Conservation (phyloP, 2,329 filamentous ascomycete genomes). For the Lachnellula cervina region DNA sequence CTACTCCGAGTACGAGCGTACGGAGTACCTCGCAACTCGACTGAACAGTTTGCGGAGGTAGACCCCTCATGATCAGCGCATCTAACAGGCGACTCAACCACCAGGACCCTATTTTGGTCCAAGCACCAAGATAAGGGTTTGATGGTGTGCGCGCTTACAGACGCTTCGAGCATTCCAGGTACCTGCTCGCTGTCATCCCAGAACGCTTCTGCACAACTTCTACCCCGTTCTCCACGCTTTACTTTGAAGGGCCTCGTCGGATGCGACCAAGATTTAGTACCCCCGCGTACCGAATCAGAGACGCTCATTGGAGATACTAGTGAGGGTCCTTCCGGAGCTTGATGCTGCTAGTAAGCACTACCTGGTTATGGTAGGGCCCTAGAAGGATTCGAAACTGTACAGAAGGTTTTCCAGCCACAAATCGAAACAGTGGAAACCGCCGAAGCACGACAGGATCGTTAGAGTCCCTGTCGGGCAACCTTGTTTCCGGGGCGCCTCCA, state of each 20-base stretch:
- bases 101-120: not conserved
- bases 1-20: not conserved
- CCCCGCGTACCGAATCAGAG: not conserved
- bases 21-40: not conserved
- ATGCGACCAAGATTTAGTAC: conserved; percentile 6
- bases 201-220: not conserved
- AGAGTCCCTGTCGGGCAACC: conserved; percentile 7
- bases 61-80: conserved; percentile 6
- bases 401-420: conserved; percentile 21
- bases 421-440: conserved; percentile 15
- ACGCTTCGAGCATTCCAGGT: not conserved
- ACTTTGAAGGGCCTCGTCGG: not conserved
- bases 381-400: conserved; percentile 24
- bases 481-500: conserved; percentile 12
- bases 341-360: conserved; percentile 2
- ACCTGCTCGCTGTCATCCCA: not conserved
- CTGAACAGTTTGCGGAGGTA: not conserved
- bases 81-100: not conserved
- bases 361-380: conserved; percentile 8
- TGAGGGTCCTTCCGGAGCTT: not conserved
- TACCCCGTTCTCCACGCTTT: not conserved
- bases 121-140: conserved; percentile 1
- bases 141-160: conserved; percentile 11
- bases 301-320: not conserved
- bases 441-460: conserved; percentile 15